Percentiles rank a stretch among this genome's conserved stretches.
Conservation (phyloP, 257 asterid genomes). For the Solanum neorickii region DNA sequence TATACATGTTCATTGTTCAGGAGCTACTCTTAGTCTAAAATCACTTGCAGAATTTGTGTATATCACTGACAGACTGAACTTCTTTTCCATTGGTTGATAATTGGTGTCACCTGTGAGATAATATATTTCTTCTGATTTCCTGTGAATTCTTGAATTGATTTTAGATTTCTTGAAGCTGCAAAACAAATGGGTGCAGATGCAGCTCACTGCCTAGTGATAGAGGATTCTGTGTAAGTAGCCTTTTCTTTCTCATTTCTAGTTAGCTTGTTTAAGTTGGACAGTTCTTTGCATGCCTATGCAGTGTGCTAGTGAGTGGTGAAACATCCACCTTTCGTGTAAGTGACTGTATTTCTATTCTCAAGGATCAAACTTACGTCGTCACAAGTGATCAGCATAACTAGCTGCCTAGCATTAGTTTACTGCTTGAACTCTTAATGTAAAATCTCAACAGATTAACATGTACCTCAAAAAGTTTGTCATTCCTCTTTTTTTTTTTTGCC, state of each 20-base stretch:
- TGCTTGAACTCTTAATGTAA: neutral
- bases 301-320: neutral
- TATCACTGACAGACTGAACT: neutral
- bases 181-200: constrained; percentile 60
- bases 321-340: neutral
- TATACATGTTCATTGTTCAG: neutral
- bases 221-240: constrained; percentile 69
- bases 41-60: neutral
- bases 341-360: neutral
- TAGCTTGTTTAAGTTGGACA: neutral
- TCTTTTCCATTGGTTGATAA: neutral
- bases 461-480: neutral
- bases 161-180: constrained; percentile 91
- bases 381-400: neutral
- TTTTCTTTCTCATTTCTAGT: neutral
- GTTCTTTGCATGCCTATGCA: neutral
- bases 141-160: constrained; percentile 1
- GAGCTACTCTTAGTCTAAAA: neutral
- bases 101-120: neutral
- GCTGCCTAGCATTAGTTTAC: neutral
- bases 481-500: neutral
- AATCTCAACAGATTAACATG: neutral
- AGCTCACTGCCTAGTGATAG: constrained; percentile 68
- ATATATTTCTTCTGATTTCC: neutral
- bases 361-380: neutral